Base-by-base conservation (phyloP, 108 stramenopile species). In the Conticribra guillardii region DNA sequence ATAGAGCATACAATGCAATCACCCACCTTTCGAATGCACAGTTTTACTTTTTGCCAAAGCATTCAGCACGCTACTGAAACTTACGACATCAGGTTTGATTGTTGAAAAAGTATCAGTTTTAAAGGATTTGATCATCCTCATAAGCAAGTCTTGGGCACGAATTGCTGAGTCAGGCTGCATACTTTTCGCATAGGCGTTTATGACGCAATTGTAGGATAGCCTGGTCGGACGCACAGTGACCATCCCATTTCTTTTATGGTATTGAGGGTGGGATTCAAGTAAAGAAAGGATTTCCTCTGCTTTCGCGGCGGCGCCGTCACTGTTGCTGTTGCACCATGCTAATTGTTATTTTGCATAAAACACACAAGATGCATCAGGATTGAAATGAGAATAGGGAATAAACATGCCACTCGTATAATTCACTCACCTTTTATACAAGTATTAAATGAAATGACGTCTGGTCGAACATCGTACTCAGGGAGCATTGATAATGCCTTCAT, bases 371-470 rank as follows among this genome's bases (percentile, higher is more conserved):
- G 73, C 69, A 23, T 61, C 48, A 11, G 68, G 8, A 71, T 15
- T 15, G 53, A 3, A 2, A 3, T 48, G 29, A 17, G 46, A 11
- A 22, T 55, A 34, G 45, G 17, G 31, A 34, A 58, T 72, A 24
- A 74, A 46, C 24, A 11, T 18, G 19, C 4, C 56, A 23, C 17
- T 8, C 17, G 80, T 60, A 47, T 61, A 59, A 32, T 85, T 70
- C 4, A 83, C 80, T 29, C 51, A 67, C 66, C 66, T 56, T 72
- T 72, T 2, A 72, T 76, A 31, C 75, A 76, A 14, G 84, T 82
- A 62, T 89, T 92, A 76, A 87, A 92, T 14, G 87, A 78, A 18
- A 88, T 81, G 17, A 71, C 74, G 63, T 89, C 88, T 1, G 91
- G 91, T 45, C 56, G 61, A 1, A 77, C 66, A 55, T 87, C 84